These are phyloP conservation scores for Hortiboletus campestris DNA, from an alignment of 768 basidiomycete species.

Conservation along the genomic window DNA sequence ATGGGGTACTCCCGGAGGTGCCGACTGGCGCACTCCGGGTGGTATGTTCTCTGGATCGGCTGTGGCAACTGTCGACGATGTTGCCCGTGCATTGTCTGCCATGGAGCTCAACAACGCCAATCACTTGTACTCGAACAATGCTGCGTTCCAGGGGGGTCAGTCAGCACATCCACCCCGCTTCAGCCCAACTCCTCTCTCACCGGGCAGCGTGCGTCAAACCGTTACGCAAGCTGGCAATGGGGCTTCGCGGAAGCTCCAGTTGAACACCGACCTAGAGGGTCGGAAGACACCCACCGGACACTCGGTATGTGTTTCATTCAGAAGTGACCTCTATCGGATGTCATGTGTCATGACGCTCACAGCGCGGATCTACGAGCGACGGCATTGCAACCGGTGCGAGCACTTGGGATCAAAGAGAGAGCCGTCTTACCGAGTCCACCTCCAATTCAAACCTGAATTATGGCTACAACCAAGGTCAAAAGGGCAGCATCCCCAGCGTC, in stretches of 20 bases:
- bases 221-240: slow-evolving; percentile 38
- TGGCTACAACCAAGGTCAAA: slow-evolving; percentile 44
- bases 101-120: slow-evolving; percentile 53
- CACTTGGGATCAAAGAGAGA: slow-evolving; percentile 69
- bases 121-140: slow-evolving; percentile 29
- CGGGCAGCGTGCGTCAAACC: slow-evolving; percentile 38
- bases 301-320: slow-evolving; percentile 49
- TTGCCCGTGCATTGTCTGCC: slow-evolving; percentile 67
- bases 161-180: slow-evolving; percentile 69
- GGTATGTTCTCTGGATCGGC: slow-evolving; percentile 31
- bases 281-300: slow-evolving; percentile 58
- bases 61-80: slow-evolving; percentile 59
- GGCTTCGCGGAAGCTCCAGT: slow-evolving; percentile 49
- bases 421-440: slow-evolving; percentile 49
- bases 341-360: slow-evolving; percentile 29
- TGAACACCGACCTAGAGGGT: slow-evolving; percentile 63
- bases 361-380: slow-evolving; percentile 33
- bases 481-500: slow-evolving; percentile 55
- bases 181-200: slow-evolving; percentile 48
- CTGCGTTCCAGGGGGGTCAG: slow-evolving; percentile 45
- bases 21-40: slow-evolving; percentile 57
- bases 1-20: slow-evolving; percentile 52
- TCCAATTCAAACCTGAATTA: slow-evolving; percentile 74
- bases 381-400: slow-evolving; percentile 36
- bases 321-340: slow-evolving; percentile 40